phyloP scores from a whole-genome alignment of 2,329 filamentous ascomycete genomes.

The Exophiala spinifera region DNA sequence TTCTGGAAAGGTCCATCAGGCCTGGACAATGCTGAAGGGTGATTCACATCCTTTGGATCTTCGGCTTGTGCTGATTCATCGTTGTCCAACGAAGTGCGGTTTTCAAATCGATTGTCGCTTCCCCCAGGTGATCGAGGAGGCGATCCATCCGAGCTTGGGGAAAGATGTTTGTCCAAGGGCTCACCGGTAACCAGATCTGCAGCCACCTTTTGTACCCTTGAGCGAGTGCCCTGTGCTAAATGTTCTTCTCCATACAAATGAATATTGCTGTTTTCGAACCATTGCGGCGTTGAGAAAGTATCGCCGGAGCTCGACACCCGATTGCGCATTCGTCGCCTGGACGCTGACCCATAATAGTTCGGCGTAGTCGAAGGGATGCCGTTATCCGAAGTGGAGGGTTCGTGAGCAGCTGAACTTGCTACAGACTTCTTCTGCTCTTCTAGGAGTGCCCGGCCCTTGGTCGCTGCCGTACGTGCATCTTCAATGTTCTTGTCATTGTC shows the following conservation, averaged over 20 bases:
- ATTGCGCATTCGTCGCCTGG: constrained; percentile 21
- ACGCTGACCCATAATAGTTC: constrained; percentile 22
- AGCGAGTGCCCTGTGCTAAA: constrained; percentile 5
- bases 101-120: not conserved
- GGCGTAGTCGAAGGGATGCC: constrained; percentile 1
- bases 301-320: constrained; percentile 13
- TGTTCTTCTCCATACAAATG: constrained; percentile 8
- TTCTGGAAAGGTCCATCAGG: not conserved
- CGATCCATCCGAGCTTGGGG: constrained; percentile 3
- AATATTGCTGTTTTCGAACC: constrained; percentile 25
- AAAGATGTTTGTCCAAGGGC: constrained; percentile 7
- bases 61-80: not conserved
- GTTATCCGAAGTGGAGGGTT: constrained; percentile 1
- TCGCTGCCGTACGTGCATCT: constrained; percentile 10
- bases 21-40: not conserved
- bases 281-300: constrained; percentile 14
- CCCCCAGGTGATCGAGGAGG: constrained; percentile 3
- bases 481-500: constrained; percentile 9
- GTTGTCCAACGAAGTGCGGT: not conserved
- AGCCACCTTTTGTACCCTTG: constrained; percentile 15
- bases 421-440: constrained; percentile 2
- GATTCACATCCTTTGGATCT: not conserved
- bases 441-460: constrained; percentile 2
- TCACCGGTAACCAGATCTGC: constrained; percentile 20
- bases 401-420: not conserved